Percentiles rank a stretch among this genome's conserved stretches.
Conservation (phyloP, 495 filamentous ascomycete species). For the Neurospora tetraspora region DNA sequence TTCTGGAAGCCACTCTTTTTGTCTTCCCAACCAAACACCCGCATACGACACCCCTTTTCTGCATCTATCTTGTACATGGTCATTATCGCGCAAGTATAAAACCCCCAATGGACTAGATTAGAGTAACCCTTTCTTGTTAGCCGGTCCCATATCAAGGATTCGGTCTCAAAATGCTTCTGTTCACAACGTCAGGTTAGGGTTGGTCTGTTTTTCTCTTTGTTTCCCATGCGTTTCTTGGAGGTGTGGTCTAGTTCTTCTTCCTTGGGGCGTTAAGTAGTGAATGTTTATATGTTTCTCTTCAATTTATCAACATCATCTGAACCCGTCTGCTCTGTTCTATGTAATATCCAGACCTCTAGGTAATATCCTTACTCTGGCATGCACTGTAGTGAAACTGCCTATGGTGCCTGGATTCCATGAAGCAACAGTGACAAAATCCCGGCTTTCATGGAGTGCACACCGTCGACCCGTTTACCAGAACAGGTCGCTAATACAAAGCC, state of each 20-base stretch:
- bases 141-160: neutral
- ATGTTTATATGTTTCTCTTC: neutral
- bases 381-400: too few species aligned
- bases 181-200: neutral
- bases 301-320: neutral
- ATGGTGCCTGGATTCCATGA: too few species aligned
- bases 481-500: too few species aligned
- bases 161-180: neutral
- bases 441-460: too few species aligned
- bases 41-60: neutral
- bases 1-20: too few species aligned
- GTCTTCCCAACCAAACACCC: too few species aligned
- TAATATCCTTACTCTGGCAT: too few species aligned
- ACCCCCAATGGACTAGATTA: neutral
- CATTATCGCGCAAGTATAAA: neutral
- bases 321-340: too few species aligned
- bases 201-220: neutral
- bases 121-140: neutral
- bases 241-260: neutral
- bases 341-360: too few species aligned
- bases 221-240: neutral
- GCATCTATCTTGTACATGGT: neutral
- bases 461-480: too few species aligned
- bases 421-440: too few species aligned
- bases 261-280: neutral